Evolutionary conservation across 805 yeast genomes (phyloP), one percentile per base, ranked within the genome.

Genomic region (Barnettozyma salicaria): DNA sequence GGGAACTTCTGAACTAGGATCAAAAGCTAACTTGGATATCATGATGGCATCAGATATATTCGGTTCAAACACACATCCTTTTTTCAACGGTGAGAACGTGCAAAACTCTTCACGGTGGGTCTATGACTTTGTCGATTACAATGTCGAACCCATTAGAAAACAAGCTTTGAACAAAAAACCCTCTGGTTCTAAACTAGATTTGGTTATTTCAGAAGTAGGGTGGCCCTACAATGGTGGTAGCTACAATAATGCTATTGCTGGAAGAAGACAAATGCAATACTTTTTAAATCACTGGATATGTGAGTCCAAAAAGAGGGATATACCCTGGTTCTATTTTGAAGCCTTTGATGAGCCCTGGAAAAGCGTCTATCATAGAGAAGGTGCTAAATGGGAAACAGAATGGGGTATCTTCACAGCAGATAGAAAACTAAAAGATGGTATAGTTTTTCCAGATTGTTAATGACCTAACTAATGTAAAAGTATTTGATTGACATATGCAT

Each of bases 271-370:
- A 32, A 55, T 68, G 48, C 76, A 75, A 39, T 43, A 40, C 6
- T 78, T 80, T 41, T 42, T 79, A 39, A 56, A 67, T 33, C 58
- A 59, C 5, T 80, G 78, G 75, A 51, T 74, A 1, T 77, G 85
- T 49, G 56, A 59, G 4, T 60, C 67, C 4, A 59, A 61, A 12
- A 47, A 59, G 2, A 36, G 51, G 13, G 52, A 57, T 7, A 16
- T 22, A 8, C 57, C 65, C 16, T 78, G 80, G 75, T 78, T 64
- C 43, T 78, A 67, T 58, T 78, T 76, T 49, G 85, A 79, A 49
- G 86, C 83, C 0, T 79, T 76, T 58, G 85, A 80, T 58, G 84
- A 78, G 49, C 83, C 84, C 0, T 78, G 85, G 85, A 80, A 78
- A 45, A 53, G 58, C 31, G 54, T 74, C 1, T 77, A 70, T 53